Base-by-base conservation (phyloP, 1,284 basidiomycete species). In the Xerocomus nothofagi region DNA sequence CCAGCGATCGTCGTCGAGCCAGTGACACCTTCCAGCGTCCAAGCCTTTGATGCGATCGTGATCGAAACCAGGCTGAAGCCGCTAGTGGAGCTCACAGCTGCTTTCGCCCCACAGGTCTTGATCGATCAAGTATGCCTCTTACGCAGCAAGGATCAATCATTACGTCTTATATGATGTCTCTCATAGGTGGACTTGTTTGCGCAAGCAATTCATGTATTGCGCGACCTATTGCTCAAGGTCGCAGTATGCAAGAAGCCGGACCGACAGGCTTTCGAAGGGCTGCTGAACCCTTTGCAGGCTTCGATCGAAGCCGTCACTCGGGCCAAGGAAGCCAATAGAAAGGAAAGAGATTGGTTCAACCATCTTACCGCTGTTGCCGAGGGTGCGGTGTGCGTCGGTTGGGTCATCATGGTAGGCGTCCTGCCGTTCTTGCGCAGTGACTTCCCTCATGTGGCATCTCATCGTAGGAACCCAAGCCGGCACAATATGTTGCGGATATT, bases 371-470 rank as follows among this genome's bases (percentile, higher is more conserved):
- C 86, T 30, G 75, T 98, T 30, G 82, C 86, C 12, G 95, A 97
- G 64, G 93, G 91, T 12, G 86, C 85, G 1, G 78, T 87, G 9
- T 86, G 81, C n/a, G 82, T 92, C 46, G 95, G 88, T n/a, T 99
- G 96, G 96, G 84, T 99, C 39, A 81, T 87, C 40, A 77, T 86
- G 47, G 93, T 93, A 61, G 68, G 83, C 74, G 12, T 14, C n/a
- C 15, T 26, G n/a, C 3, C 6, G 11, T 36, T 32, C 39, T 10
- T 24, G 20, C 29, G 26, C 23, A 43, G n/a, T 24, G 20, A n/a
- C n/a, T n/a, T 39, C 36, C 24, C 30, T 59, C 24, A 61, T 32
- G 29, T 50, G 29, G 31, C 30, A 21, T 32, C 27, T 31, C 26
- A 7, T 44, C 41, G 30, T 59, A 94, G 91, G 79, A 84, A 54